These are phyloP conservation scores for Tubosaeta sp. DNA, from an alignment of 768 basidiomycete species.

Conservation along the genomic window DNA sequence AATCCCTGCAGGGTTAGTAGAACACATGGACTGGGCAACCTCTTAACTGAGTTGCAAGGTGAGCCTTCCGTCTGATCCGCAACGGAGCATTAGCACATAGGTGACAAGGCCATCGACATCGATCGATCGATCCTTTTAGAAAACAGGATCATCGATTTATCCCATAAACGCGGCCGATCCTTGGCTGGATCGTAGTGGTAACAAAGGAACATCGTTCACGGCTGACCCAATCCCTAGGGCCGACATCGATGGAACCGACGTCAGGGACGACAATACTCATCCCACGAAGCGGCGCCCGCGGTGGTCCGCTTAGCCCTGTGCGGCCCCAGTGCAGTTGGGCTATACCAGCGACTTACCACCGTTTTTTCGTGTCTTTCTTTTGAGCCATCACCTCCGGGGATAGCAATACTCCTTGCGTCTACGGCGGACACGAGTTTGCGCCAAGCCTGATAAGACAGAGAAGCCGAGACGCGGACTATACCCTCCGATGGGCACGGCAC, in stretches of 20 bases:
- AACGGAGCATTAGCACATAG: neutral
- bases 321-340: neutral
- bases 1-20: neutral
- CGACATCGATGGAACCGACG: neutral
- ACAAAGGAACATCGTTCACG: conserved; percentile 9
- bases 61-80: neutral
- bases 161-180: neutral
- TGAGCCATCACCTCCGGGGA: conserved; percentile 1
- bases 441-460: neutral
- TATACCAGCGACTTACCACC: conserved; percentile 4
- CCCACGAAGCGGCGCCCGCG: conserved; percentile 8
- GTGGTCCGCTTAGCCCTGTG: neutral
- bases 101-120: neutral
- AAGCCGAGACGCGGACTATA: neutral
- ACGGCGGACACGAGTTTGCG: neutral
- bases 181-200: conserved; percentile 3
- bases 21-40: neutral
- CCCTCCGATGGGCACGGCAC: neutral
- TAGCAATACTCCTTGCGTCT: neutral
- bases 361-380: neutral
- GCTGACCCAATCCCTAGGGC: conserved; percentile 2
- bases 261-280: conserved; percentile 3
- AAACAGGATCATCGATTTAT: neutral
- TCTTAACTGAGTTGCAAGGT: neutral
- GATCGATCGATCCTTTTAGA: conserved; percentile 5